These are phyloP conservation scores for Pyrus bretschneideri DNA, from an alignment of 306 rosid genomes.

Conservation along the genomic window DNA sequence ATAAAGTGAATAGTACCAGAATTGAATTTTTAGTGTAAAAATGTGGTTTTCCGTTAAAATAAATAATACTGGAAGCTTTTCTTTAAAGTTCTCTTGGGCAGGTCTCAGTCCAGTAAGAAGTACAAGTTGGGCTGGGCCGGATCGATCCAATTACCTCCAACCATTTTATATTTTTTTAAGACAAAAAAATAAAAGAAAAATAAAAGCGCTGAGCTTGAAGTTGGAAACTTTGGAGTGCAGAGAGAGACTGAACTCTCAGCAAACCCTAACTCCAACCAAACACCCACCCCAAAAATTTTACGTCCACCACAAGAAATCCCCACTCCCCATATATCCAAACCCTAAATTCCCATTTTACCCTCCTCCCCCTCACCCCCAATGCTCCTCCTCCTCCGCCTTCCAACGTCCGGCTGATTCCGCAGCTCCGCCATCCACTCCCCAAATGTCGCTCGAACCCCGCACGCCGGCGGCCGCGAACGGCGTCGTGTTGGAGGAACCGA, in stretches of 20 bases:
- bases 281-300: neutral
- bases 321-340: neutral
- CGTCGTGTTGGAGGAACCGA: neutral
- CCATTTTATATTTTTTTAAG: neutral
- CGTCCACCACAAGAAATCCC: conserved; percentile 9
- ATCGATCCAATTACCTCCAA: neutral
- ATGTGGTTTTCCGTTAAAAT: no score
- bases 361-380: neutral
- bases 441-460: conserved; percentile 32
- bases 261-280: conserved; percentile 21
- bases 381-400: neutral
- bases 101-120: neutral
- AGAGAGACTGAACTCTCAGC: neutral
- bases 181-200: neutral
- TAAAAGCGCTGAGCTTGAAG: neutral
- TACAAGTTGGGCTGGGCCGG: neutral
- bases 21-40: no score
- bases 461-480: conserved; percentile 29
- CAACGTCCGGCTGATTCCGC: neutral
- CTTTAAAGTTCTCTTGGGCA: no score
- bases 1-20: no score
- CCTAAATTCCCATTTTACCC: conserved; percentile 9
- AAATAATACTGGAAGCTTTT: no score
- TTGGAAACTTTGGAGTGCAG: neutral
- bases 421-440: neutral